A percentile compares a stretch with the other conserved stretches of the same genome.
Evolutionary conservation across 768 basidiomycete genomes (phyloP).

Genomic region (Podaxis sp.): DNA sequence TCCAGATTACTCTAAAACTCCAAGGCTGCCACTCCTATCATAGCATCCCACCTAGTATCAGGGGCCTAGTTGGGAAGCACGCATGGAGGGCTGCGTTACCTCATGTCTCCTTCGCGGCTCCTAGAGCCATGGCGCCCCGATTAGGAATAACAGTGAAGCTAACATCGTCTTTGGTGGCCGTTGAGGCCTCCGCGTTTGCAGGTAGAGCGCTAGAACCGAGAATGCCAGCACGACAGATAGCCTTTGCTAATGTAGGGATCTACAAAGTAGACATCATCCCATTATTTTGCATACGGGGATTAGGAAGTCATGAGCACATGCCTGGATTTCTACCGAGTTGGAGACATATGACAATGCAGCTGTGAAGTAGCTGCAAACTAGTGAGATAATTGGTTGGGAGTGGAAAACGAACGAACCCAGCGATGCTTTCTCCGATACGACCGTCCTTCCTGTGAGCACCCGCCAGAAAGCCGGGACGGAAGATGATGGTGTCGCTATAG

Average conservation of each 20-base stretch:
- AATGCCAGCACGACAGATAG: slow-evolving; percentile 52
- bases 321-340: slow-evolving; percentile 44
- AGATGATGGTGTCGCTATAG: slow-evolving; percentile 69
- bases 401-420: slow-evolving; percentile 35
- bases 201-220: slow-evolving; percentile 54
- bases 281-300: not conserved
- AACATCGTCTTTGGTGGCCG: slow-evolving; percentile 35
- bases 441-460: slow-evolving; percentile 44
- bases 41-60: too few species aligned
- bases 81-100: not conserved
- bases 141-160: slow-evolving; percentile 60
- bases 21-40: too few species aligned
- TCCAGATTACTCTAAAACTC: too few species aligned
- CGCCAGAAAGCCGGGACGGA: slow-evolving; percentile 59
- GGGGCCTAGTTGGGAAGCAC: too few species aligned
- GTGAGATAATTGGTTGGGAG: not conserved
- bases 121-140: slow-evolving; percentile 46
- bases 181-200: slow-evolving; percentile 38
- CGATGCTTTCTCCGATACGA: slow-evolving; percentile 40
- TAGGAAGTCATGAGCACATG: slow-evolving; percentile 22
- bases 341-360: slow-evolving; percentile 37
- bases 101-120: slow-evolving; percentile 24
- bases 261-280: slow-evolving; percentile 22
- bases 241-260: slow-evolving; percentile 53
- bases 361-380: slow-evolving; percentile 33